Evolutionary conservation across 768 basidiomycete genomes (phyloP), one percentile per base, ranked within the genome.

Genomic region (Boletus barrowsii): DNA sequence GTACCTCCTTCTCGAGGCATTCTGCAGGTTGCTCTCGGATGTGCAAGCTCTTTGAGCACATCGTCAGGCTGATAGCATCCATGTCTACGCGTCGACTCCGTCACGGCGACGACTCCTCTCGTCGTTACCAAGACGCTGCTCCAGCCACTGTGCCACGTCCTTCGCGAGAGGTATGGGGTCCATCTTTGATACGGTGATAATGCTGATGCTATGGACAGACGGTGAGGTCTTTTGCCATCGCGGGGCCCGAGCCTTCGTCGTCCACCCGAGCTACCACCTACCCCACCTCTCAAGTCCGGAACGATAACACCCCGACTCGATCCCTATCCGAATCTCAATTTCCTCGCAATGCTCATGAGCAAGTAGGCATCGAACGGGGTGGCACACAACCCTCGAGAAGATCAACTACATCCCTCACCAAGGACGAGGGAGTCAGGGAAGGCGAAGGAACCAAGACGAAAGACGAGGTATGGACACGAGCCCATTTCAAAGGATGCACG

Each of bases 1-100:
- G 44, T n/a, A 20, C 33, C 42, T 35, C 36, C 29, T 18, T 47
- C 37, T 46, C 46, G 24, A 49, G 47, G 40, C 40, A 15, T 51
- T 37, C 46, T 61, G 47, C 42, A 57, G 54, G 47, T 49, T 42
- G 44, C 44, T 46, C 22, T 43, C 33, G 62, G 17, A 64, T 61
- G 62, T 52, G 58, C 49, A 49, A 54, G 22, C 42, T 62, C 36
- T 10, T 36, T 35, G 41, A 20, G 7, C 58, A 48, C 43, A 18
- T 64, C 49, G 18, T 49, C 58, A 49, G 50, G 51, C 14, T 47
- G 45, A 46, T 51, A 14, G 20, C 32, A 43, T 52, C 49, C 55
- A 56, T 54, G 62, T 47, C 50, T 45, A 18, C 18, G 5, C 53
- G 39, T 42, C 51, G 46, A 36, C 53, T 37, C 36, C n/a, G 22